These are phyloP conservation scores for Pestalotiopsis sp. DNA, from an alignment of 2,329 filamentous ascomycete species.

Conservation along the genomic window DNA sequence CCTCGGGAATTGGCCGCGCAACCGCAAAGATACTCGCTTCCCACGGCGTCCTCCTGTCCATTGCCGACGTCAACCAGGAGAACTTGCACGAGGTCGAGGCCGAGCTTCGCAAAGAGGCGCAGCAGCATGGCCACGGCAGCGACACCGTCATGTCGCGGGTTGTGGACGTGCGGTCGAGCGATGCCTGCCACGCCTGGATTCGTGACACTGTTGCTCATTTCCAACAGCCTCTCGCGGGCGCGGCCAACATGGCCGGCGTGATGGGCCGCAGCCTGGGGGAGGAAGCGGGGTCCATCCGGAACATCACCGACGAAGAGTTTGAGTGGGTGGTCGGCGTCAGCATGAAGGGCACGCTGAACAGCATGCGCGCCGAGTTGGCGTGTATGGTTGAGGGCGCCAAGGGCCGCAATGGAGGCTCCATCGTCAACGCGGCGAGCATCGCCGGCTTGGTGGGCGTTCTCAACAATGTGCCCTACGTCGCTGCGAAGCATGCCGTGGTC, in stretches of 20 bases:
- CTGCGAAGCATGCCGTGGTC: slow-evolving; percentile 16
- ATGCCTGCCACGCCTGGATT: slow-evolving; percentile 24
- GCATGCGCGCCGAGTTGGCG: slow-evolving; percentile 15
- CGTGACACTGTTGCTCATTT: slow-evolving; percentile 20
- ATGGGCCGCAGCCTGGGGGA: slow-evolving; percentile 12
- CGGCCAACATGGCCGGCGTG: slow-evolving; percentile 30
- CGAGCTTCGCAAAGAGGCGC: slow-evolving; percentile 11
- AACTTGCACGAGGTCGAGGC: not conserved
- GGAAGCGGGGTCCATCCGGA: slow-evolving; percentile 1
- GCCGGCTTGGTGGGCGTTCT: slow-evolving; percentile 35
- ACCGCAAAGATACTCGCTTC: slow-evolving; percentile 1
- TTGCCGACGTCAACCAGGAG: slow-evolving; percentile 1
- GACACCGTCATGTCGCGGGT: not conserved
- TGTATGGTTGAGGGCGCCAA: slow-evolving; percentile 8
- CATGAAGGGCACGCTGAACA: slow-evolving; percentile 16
- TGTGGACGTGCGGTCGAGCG: slow-evolving; percentile 15
- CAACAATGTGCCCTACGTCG: slow-evolving; percentile 19
- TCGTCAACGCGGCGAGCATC: slow-evolving; percentile 44
- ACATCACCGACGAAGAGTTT: slow-evolving; percentile 12
- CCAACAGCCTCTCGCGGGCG: slow-evolving; percentile 22
- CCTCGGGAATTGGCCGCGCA: not conserved
- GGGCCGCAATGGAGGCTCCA: slow-evolving; percentile 34
- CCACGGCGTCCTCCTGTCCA: slow-evolving; percentile 1
- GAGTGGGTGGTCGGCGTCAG: slow-evolving; percentile 17
- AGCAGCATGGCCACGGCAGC: not conserved